Percentiles rank a stretch among this genome's conserved stretches.
Conservation (phyloP, 2,329 filamentous ascomycete genomes). For the Phialemoniopsis sp. region DNA sequence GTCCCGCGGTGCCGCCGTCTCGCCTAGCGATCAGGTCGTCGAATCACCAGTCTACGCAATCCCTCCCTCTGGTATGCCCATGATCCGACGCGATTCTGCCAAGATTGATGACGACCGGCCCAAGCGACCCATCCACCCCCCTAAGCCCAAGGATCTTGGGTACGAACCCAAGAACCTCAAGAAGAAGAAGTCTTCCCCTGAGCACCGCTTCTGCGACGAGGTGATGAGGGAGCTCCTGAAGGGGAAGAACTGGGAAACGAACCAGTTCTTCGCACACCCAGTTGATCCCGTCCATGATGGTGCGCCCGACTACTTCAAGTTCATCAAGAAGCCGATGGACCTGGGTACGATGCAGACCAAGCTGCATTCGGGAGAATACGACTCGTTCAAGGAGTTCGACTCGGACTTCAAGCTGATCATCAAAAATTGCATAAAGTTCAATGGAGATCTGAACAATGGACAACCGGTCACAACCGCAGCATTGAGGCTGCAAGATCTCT, state of each 20-base stretch:
- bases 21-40: conserved; percentile 24
- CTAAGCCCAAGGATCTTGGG: conserved; percentile 85
- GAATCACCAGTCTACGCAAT: conserved; percentile 60
- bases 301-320: conserved; percentile 86
- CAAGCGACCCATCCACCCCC: conserved; percentile 90
- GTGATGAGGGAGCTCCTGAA: conserved; percentile 75
- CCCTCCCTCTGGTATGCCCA: conserved; percentile 70
- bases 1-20: conserved; percentile 17
- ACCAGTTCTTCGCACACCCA: conserved; percentile 72
- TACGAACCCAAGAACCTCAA: conserved; percentile 81
- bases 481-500: conserved; percentile 68
- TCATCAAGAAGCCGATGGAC: conserved; percentile 98
- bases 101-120: conserved; percentile 74
- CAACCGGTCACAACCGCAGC: conserved; percentile 72
- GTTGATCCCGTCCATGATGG: conserved; percentile 93
- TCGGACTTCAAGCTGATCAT: conserved; percentile 79
- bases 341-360: conserved; percentile 76
- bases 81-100: conserved; percentile 81
- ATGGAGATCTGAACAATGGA: conserved; percentile 46
- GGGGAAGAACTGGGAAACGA: conserved; percentile 62
- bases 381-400: conserved; percentile 80
- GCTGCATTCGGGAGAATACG: conserved; percentile 74
- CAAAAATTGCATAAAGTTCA: conserved; percentile 89
- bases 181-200: conserved; percentile 86
- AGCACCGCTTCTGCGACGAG: conserved; percentile 86